phyloP scores from a whole-genome alignment of 306 rosid species.

The Castanea sativa region DNA sequence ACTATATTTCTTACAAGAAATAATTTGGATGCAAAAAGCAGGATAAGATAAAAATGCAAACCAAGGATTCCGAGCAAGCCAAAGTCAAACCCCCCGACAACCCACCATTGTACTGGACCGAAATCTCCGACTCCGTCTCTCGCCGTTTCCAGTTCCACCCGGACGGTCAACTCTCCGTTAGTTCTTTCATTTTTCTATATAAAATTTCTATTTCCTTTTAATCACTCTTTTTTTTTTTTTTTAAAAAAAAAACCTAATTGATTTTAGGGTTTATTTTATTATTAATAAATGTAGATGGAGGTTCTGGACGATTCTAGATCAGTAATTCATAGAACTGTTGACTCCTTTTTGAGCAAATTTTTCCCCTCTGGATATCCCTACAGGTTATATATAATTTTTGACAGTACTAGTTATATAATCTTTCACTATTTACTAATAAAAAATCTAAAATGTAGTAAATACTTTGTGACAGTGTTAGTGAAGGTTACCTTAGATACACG shows the following conservation, averaged over 20 bases:
- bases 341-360: conserved; percentile 67
- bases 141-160: conserved; percentile 60
- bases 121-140: conserved; percentile 59
- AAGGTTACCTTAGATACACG: conserved; percentile 90
- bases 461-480: conserved; percentile 59
- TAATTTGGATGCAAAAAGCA: not conserved
- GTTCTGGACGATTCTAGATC: conserved; percentile 74
- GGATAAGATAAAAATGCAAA: conserved; percentile 51
- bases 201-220: not conserved
- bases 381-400: conserved; percentile 36
- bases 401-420: too few species aligned
- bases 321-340: conserved; percentile 47
- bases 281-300: conserved; percentile 35
- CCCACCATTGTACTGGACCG: conserved; percentile 55
- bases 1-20: not conserved
- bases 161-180: conserved; percentile 62
- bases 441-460: too few species aligned
- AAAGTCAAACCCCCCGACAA: conserved; percentile 30
- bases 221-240: not conserved
- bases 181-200: conserved; percentile 11
- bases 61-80: conserved; percentile 26
- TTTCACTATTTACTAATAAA: not conserved
- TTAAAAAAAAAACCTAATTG: not conserved
- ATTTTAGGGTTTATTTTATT: not conserved
- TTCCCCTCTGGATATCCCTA: conserved; percentile 94